Conservation (phyloP, 179 eudicot species). For the Silene coronaria region DNA sequence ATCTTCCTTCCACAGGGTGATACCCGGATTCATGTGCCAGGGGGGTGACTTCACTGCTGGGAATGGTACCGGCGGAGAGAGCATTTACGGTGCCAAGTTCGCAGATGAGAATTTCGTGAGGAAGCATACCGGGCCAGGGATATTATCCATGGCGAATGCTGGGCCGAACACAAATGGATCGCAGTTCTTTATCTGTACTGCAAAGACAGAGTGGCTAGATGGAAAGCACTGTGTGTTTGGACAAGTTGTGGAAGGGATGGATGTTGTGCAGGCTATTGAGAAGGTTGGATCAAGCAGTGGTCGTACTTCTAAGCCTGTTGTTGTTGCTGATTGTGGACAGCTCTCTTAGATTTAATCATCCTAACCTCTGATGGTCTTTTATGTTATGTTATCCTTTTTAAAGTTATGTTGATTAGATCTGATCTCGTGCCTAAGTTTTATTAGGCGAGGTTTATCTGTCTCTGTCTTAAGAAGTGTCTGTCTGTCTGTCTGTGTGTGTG, state of each 20-base stretch:
- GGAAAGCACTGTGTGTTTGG: slow-evolving; percentile 79
- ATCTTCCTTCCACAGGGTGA: slow-evolving; percentile 63
- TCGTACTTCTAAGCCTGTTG: slow-evolving; percentile 39
- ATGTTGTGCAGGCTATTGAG: slow-evolving; percentile 57
- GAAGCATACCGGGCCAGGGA: slow-evolving; percentile 77
- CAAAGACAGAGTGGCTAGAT: slow-evolving; percentile 68
- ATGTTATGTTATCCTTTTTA: not conserved
- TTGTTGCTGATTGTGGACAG: slow-evolving; percentile 68
- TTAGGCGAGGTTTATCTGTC: too few relatives aligned
- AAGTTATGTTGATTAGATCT: not conserved
- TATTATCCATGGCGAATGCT: slow-evolving; percentile 73
- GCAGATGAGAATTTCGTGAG: slow-evolving; percentile 64
- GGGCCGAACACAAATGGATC: slow-evolving; percentile 72
- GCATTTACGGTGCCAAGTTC: slow-evolving; percentile 66
- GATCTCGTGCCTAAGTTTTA: too few relatives aligned
- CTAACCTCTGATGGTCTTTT: not conserved
- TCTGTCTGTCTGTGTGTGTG: too few relatives aligned
- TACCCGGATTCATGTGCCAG: slow-evolving; percentile 70
- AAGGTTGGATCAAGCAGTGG: slow-evolving; percentile 62
- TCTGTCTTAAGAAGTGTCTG: too few relatives aligned
- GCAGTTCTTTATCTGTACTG: slow-evolving; percentile 81
- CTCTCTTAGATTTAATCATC: slow-evolving; percentile 16
- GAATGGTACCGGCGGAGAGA: slow-evolving; percentile 83
- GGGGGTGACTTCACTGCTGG: slow-evolving; percentile 83
- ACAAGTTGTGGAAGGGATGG: slow-evolving; percentile 61